Evolutionary conservation across 768 basidiomycete genomes (phyloP).

Genomic region (Kwoniella heveanensis): DNA sequence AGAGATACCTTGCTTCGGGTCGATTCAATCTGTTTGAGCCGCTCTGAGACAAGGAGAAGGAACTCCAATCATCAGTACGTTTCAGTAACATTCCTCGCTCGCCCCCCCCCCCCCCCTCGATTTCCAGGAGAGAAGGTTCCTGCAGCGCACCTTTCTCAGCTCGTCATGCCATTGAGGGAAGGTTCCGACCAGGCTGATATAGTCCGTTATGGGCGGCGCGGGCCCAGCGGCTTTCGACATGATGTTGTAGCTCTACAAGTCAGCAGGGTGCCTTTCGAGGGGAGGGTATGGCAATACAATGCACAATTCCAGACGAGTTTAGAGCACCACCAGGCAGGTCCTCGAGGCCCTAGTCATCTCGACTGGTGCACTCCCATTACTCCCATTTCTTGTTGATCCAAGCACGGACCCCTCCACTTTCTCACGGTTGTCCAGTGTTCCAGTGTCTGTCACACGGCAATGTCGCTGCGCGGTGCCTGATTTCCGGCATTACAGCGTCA

Average conservation of each 20-base stretch:
- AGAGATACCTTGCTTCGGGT: not conserved
- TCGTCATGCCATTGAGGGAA: slow-evolving; percentile 14
- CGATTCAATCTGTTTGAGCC: not conserved
- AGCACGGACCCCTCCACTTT: not conserved
- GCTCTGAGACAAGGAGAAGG: not conserved
- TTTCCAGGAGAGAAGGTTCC: too few relatives aligned
- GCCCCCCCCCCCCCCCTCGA: too few relatives aligned
- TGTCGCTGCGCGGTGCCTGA: not conserved
- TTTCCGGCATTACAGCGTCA: too few relatives aligned
- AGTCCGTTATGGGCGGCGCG: slow-evolving; percentile 1
- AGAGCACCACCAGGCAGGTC: too few relatives aligned
- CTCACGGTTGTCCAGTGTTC: not conserved
- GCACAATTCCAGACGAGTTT: too few relatives aligned
- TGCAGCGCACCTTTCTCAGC: slow-evolving; percentile 8
- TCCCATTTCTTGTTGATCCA: not conserved
- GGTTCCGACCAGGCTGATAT: slow-evolving; percentile 1
- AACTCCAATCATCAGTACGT: too few relatives aligned
- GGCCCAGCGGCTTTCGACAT: not conserved
- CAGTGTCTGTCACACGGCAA: not conserved
- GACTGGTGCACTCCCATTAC: not conserved
- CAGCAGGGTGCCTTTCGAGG: too few relatives aligned
- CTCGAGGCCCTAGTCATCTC: too few relatives aligned
- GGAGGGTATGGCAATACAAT: too few relatives aligned
- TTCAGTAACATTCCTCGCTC: too few relatives aligned
- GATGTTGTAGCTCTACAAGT: too few relatives aligned